Conservation (phyloP, 768 basidiomycete genomes). For the Kwoniella heveanensis region DNA sequence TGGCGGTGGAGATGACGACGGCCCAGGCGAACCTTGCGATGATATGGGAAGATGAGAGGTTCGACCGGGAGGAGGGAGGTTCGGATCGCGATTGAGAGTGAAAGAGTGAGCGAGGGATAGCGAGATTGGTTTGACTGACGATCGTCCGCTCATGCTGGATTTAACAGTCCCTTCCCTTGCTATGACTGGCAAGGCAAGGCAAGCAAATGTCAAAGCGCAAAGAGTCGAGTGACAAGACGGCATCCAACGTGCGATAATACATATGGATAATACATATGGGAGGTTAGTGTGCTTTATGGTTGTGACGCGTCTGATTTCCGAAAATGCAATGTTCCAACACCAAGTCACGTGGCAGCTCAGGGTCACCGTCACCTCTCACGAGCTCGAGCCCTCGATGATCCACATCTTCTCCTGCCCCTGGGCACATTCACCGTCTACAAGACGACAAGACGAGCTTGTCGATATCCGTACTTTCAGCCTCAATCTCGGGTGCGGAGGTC, state of each 20-base stretch:
- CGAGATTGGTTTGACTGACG: background rate
- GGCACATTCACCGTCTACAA: too few species aligned
- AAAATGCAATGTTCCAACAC: background rate
- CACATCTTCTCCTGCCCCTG: too few species aligned
- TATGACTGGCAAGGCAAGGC: too few species aligned
- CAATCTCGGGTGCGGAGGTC: too few species aligned
- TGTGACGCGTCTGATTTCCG: constrained; percentile 2
- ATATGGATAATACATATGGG: too few species aligned
- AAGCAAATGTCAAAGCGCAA: background rate
- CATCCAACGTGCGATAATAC: background rate
- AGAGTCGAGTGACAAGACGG: background rate
- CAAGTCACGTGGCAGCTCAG: background rate
- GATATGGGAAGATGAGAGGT: constrained; percentile 8
- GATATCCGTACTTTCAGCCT: too few species aligned
- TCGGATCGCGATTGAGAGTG: constrained; percentile 12
- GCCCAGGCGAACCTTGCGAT: background rate
- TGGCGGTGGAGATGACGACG: background rate
- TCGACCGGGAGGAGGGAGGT: constrained; percentile 12
- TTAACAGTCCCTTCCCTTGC: too few species aligned
- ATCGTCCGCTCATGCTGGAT: background rate
- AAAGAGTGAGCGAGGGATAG: constrained; percentile 4
- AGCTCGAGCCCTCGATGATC: too few species aligned
- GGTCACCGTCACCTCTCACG: too few species aligned
- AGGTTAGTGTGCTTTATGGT: background rate
- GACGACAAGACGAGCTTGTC: too few species aligned